These are phyloP conservation scores for Salix purpurea DNA, from an alignment of 345 rosid species.

Conservation along the genomic window DNA sequence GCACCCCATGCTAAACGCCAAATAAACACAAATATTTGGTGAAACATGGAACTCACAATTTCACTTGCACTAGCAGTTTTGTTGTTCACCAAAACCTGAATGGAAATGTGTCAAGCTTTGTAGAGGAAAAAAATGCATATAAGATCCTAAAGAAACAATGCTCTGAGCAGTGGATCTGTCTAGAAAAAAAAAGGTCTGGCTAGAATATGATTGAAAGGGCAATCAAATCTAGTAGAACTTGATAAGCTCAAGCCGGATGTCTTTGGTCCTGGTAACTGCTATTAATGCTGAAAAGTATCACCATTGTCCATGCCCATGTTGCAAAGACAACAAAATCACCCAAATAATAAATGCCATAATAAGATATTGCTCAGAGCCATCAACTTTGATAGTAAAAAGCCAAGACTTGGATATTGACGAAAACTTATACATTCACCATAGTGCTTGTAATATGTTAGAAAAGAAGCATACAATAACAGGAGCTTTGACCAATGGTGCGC, in stretches of 20 bases:
- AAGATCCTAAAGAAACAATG: neutral
- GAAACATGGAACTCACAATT: constrained; percentile 53
- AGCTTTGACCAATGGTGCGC: constrained; percentile 52
- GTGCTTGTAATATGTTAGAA: constrained; percentile 3
- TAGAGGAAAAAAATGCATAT: neutral
- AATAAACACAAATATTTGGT: neutral
- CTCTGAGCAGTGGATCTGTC: neutral
- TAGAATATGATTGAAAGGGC: neutral
- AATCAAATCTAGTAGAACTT: neutral
- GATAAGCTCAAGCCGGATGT: neutral
- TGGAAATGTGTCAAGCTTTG: neutral
- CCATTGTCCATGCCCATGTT: neutral
- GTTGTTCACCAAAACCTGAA: constrained; percentile 83
- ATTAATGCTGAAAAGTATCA: neutral
- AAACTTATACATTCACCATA: neutral
- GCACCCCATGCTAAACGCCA: neutral
- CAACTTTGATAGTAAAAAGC: neutral
- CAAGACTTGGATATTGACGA: neutral
- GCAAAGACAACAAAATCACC: constrained; percentile 1
- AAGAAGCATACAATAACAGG: constrained; percentile 70
- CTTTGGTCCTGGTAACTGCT: neutral
- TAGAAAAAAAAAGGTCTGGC: too few relatives aligned
- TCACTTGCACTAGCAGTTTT: constrained; percentile 97
- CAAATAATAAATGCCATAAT: neutral
- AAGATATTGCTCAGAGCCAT: neutral